Evolutionary conservation across 305 asterid genomes (phyloP).

Genomic region (Fraxinus nigra): DNA sequence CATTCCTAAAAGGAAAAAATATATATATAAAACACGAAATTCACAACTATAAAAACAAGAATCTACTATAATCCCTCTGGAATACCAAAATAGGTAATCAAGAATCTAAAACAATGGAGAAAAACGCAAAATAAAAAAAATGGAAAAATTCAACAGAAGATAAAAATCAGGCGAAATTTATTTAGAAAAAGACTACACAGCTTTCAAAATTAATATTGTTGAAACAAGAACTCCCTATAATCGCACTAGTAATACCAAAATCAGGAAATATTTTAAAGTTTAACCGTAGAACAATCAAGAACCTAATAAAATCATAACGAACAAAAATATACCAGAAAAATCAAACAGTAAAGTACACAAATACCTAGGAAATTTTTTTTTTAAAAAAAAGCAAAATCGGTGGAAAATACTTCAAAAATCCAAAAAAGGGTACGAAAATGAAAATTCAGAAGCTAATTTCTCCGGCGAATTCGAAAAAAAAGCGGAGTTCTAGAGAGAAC

Average conservation of each 20-base stretch:
- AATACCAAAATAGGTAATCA: neutral
- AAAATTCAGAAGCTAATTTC: neutral
- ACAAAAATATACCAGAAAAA: neutral
- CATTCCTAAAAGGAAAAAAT: neutral
- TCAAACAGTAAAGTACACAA: neutral
- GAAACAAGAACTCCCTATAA: neutral
- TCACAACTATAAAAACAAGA: neutral
- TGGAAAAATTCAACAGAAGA: neutral
- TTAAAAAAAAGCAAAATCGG: neutral
- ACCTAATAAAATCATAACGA: neutral
- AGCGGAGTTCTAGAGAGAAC: neutral
- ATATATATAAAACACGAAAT: neutral
- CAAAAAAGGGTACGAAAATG: neutral
- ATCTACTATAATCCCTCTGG: neutral
- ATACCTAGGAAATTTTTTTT: neutral
- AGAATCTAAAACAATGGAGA: neutral
- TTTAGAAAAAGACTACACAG: too few species aligned
- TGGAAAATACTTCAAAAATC: neutral
- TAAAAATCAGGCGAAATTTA: neutral
- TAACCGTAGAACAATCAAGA: neutral
- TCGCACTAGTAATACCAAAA: neutral
- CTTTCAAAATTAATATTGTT: neutral
- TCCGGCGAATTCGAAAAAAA: constrained; percentile 8
- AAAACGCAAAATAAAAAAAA: neutral
- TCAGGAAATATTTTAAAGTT: neutral